Conservation (phyloP, 176 grass and related monocot species). For the Cymbopogon citratus region DNA sequence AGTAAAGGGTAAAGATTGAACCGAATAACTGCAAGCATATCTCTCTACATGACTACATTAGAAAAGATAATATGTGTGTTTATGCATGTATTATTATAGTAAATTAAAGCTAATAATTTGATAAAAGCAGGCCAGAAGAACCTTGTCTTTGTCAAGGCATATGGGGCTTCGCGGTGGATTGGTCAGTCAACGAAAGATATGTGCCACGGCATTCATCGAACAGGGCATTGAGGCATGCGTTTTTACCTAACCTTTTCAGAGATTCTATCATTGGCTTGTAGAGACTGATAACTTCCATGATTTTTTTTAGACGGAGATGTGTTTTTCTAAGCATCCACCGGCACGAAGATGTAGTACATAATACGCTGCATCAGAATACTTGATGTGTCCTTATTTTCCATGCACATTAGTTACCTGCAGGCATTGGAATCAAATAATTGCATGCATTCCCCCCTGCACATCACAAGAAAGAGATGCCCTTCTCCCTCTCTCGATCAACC, state of each 20-base stretch:
- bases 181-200: too few relatives aligned
- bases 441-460: background rate
- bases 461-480: constrained; percentile 1
- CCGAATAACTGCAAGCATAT: too few relatives aligned
- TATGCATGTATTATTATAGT: too few relatives aligned
- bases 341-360: background rate
- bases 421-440: constrained; percentile 22
- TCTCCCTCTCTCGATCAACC: background rate
- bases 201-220: too few relatives aligned
- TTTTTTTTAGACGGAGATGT: background rate
- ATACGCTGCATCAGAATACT: constrained; percentile 2
- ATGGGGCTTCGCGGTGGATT: too few relatives aligned
- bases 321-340: background rate
- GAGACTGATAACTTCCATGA: background rate
- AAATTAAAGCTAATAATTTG: too few relatives aligned
- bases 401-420: background rate
- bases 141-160: too few relatives aligned
- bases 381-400: background rate
- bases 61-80: too few relatives aligned
- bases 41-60: too few relatives aligned
- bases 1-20: too few relatives aligned
- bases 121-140: too few relatives aligned
- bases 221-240: background rate
- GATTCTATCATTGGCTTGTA: background rate
- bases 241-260: background rate